Conservation (phyloP, 345 rosid genomes). For the Salix viminalis region DNA sequence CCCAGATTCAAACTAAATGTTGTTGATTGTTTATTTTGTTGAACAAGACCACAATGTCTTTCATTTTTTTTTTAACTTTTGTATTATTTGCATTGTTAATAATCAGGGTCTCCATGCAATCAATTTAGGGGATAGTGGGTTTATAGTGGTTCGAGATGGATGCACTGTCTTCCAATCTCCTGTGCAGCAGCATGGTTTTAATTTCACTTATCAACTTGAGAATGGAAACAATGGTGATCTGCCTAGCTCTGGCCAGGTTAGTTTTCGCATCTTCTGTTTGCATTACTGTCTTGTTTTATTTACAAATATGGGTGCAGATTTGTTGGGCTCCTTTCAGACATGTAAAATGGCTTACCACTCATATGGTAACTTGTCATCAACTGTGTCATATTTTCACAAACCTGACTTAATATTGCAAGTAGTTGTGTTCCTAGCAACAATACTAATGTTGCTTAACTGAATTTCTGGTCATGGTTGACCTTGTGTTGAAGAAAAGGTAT, state of each 20-base stretch:
- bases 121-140: conserved; percentile 96
- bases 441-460: neutral
- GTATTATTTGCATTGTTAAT: neutral
- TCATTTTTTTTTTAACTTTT: neutral
- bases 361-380: neutral
- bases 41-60: neutral
- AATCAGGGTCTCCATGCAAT: conserved; percentile 66
- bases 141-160: conserved; percentile 96
- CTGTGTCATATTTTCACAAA: neutral
- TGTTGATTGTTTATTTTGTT: neutral
- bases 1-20: neutral
- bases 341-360: neutral
- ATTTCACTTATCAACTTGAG: conserved; percentile 92
- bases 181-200: conserved; percentile 92
- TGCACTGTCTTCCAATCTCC: conserved; percentile 87
- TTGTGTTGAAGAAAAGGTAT: neutral
- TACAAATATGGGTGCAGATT: neutral
- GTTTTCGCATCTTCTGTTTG: conserved; percentile 2
- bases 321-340: neutral
- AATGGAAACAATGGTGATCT: conserved; percentile 74
- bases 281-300: neutral
- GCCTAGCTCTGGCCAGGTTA: conserved; percentile 96
- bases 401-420: neutral
- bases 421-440: neutral
- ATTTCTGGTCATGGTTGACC: neutral